Percentiles rank a stretch among this genome's conserved stretches.
phyloP scores from a whole-genome alignment of 495 filamentous ascomycete genomes.

The Neurospora cerealis region DNA sequence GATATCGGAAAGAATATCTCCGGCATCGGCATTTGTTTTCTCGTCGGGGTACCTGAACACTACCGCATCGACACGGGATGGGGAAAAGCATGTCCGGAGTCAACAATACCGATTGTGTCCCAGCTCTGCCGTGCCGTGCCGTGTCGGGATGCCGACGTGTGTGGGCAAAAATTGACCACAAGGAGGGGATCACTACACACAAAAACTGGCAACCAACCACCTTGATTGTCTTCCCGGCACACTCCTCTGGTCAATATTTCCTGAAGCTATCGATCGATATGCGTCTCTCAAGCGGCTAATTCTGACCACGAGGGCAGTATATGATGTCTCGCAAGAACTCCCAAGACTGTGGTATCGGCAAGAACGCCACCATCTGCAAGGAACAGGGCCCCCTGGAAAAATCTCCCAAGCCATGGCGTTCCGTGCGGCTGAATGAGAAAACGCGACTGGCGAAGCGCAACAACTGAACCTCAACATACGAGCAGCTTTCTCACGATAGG shows the following conservation, averaged over 20 bases:
- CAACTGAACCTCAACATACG: neutral
- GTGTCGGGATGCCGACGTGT: neutral
- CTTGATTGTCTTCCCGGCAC: neutral
- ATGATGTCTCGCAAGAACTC: neutral
- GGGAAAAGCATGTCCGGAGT: neutral
- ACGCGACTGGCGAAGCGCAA: neutral
- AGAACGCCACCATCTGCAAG: slow-evolving; percentile 4
- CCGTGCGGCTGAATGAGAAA: neutral
- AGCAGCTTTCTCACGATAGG: neutral
- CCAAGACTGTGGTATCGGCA: neutral
- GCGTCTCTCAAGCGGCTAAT: neutral
- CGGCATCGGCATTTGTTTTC: neutral
- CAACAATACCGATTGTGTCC: neutral
- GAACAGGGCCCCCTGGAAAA: neutral
- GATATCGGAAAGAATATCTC: neutral
- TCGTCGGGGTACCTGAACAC: neutral
- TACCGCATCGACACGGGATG: neutral
- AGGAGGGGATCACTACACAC: neutral
- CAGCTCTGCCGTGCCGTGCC: neutral
- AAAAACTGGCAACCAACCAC: neutral
- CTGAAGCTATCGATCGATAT: neutral
- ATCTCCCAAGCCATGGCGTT: neutral
- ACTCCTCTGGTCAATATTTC: neutral
- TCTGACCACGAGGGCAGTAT: neutral
- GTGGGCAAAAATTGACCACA: neutral